Evolutionary conservation across 208 protist genomes (phyloP), one percentile per base, ranked within the genome.

Genomic region (Porcisia hertigi): DNA sequence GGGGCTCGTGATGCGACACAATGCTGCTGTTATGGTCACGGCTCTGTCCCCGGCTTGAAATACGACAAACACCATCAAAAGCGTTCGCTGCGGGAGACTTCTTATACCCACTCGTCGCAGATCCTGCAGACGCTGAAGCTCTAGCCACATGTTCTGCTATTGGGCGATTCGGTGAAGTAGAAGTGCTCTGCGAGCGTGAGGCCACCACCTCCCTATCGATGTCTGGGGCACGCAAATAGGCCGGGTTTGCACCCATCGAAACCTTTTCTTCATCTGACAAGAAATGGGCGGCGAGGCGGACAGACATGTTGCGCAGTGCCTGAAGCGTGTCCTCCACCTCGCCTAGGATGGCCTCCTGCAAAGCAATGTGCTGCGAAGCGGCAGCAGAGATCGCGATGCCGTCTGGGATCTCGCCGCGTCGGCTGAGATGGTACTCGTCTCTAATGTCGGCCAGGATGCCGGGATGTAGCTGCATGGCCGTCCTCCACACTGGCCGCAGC

Each of bases 201-300:
- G 41, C 25, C 25, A 64, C 55, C 45, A 77, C 69, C 41, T 85
- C 75, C 8, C 74, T 73, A 53, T 83, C 72, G 41, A 92, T 79
- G 53, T 90, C 88, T 9, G 88, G 83, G 39, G 85, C 76, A 4
- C 73, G 88, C 39, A 96, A 73, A 47, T 93, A 88, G 39, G 77
- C 82, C 8, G 92, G 92, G 69, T 96, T 84, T 14, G 88, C 82
- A 11, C 92, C 92, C 88, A 96, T 88, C 41, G 89, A 84, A 20
- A 77, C 71, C 82, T 94, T 96, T 76, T 96, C 92, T 18, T 75
- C 79, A 69, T 96, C 92, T 3, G 88, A 86, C 1, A 96, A 69
- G 55, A 88, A 89, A 76, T 93, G 81, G 3, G 92, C 90, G n/a
- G 90, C 89, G 67, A 96, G 92, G 47, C 86, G 84, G 49, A 96